A percentile compares a stretch with the other conserved stretches of the same genome.
Conservation (phyloP, 352 stramenopile species). For the Thalassiosira exigua region DNA sequence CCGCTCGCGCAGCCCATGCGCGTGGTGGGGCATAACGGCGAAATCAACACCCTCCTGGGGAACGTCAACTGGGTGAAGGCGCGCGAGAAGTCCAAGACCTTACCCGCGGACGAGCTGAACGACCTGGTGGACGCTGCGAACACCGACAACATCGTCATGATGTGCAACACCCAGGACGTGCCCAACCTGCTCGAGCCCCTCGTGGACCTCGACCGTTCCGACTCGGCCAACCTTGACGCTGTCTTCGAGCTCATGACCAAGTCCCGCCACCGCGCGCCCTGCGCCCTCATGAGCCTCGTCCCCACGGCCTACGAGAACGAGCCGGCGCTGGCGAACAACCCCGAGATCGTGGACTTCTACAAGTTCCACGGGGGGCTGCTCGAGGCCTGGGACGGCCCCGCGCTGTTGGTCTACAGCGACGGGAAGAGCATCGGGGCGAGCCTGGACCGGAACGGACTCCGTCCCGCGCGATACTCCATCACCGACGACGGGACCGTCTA, state of each 20-base stretch:
- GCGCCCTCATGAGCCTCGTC: conserved; percentile 89
- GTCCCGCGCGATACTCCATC: conserved; percentile 94
- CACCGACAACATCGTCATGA: conserved; percentile 82
- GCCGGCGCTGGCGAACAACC: conserved; percentile 86
- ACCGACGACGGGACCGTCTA: conserved; percentile 94
- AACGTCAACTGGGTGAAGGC: conserved; percentile 98
- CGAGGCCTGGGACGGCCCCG: conserved; percentile 96
- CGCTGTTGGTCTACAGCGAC: conserved; percentile 95
- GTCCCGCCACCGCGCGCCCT: conserved; percentile 77
- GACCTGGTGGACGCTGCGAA: conserved; percentile 80
- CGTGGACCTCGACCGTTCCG: conserved; percentile 92
- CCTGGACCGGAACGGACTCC: conserved; percentile 95
- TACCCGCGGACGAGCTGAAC: conserved; percentile 39
- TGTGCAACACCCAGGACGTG: conserved; percentile 84
- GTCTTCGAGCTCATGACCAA: conserved; percentile 92
- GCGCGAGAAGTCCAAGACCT: conserved; percentile 75
- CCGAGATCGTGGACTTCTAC: conserved; percentile 92
- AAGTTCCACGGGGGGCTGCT: conserved; percentile 94
- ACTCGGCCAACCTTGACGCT: conserved; percentile 96
- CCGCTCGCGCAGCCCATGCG: conserved; percentile 95
- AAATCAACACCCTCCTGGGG: conserved; percentile 98
- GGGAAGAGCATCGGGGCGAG: conserved; percentile 93
- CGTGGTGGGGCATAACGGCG: conserved; percentile 97
- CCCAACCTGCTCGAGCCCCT: conserved; percentile 90
- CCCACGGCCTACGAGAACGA: conserved; percentile 95